These are phyloP conservation scores for Neurospora sp. DNA, from an alignment of 495 filamentous ascomycete genomes.

Conservation along the genomic window DNA sequence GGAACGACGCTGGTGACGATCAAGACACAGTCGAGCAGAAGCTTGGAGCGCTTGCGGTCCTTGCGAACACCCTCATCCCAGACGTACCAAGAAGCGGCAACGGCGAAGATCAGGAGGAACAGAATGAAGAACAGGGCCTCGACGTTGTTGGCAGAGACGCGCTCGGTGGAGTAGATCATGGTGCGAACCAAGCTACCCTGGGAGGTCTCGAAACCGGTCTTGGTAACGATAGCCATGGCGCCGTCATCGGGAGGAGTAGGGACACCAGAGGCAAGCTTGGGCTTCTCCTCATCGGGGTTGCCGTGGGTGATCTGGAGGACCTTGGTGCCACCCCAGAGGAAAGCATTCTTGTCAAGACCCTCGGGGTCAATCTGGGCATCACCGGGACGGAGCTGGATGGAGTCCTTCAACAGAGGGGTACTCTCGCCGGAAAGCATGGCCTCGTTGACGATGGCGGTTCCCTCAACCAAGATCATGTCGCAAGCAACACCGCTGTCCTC, in stretches of 20 bases:
- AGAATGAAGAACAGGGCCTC: conserved; percentile 94
- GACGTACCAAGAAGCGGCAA: conserved; percentile 99
- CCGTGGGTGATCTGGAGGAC: conserved; percentile 89
- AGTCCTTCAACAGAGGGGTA: conserved; percentile 93
- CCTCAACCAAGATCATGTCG: conserved; percentile 91
- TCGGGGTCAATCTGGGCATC: conserved; percentile 82
- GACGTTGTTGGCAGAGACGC: conserved; percentile 92
- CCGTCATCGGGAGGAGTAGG: conserved; percentile 74
- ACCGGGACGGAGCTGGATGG: conserved; percentile 78
- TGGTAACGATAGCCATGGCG: conserved; percentile 86
- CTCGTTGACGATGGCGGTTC: conserved; percentile 96
- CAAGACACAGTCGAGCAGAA: conserved; percentile 92
- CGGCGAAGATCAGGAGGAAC: conserved; percentile 89
- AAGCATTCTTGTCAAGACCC: conserved; percentile 89
- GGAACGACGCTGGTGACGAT: conserved; percentile 97
- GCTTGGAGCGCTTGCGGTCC: conserved; percentile 93
- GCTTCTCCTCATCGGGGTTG: conserved; percentile 60
- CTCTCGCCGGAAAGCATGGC: conserved; percentile 98
- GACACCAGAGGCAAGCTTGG: conserved; percentile 61
- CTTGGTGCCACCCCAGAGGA: conserved; percentile 95
- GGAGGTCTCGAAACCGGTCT: conserved; percentile 97
- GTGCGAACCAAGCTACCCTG: conserved; percentile 95
- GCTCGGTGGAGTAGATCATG: conserved; percentile 99
- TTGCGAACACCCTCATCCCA: conserved; percentile 91
- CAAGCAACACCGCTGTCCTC: conserved; percentile 96